Conservation (phyloP, 2,329 filamentous ascomycete genomes). For the Colletotrichum gloeosporioides region DNA sequence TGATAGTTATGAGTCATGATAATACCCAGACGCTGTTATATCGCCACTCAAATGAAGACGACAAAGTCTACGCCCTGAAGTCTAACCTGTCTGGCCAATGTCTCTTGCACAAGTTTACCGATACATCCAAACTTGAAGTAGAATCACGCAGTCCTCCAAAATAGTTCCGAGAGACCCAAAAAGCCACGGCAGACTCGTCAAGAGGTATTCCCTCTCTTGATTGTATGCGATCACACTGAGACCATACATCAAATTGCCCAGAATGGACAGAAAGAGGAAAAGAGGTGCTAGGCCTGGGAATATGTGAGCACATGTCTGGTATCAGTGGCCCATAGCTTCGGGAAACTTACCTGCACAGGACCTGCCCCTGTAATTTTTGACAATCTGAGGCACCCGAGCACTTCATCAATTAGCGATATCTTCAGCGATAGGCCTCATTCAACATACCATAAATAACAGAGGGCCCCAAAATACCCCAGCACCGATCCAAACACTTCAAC, state of each 20-base stretch:
- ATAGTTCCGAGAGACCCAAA: conserved; percentile 8
- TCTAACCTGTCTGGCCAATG: neutral
- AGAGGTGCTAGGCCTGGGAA: neutral
- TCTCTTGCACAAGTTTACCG: neutral
- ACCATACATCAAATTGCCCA: conserved; percentile 4
- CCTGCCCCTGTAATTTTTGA: conserved; percentile 1
- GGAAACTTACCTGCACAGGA: neutral
- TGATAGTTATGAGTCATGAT: neutral
- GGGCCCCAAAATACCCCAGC: neutral
- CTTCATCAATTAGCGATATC: neutral
- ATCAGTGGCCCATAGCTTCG: neutral
- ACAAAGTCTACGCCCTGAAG: neutral
- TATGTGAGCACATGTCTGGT: neutral
- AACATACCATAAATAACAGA: conserved; percentile 10
- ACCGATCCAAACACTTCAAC: neutral
- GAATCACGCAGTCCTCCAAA: neutral
- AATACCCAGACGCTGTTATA: neutral
- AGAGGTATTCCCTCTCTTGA: neutral
- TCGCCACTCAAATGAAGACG: neutral
- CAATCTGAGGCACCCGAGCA: conserved; percentile 5
- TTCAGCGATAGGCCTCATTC: accelerated
- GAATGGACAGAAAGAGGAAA: neutral
- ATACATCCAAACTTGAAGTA: neutral
- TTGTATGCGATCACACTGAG: conserved; percentile 11
- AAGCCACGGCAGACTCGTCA: conserved; percentile 9